Conservation (phyloP, 108 stramenopile species). For the Fragilariopsis cylindrus region DNA sequence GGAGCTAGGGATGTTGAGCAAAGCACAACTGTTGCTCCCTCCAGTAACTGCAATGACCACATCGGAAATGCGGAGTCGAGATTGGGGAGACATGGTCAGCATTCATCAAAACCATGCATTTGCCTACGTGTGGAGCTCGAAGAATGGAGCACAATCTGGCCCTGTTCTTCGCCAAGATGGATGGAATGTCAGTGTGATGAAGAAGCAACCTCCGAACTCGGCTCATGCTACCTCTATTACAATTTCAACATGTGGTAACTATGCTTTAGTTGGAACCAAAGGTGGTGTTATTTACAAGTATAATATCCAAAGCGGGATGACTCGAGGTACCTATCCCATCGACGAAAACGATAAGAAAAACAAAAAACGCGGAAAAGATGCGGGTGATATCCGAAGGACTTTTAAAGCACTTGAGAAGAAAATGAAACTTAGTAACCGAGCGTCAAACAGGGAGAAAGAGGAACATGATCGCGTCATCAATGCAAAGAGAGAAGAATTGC, state of each 20-base stretch:
- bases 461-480: conserved; percentile 50
- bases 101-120: conserved; percentile 84
- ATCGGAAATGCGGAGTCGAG: conserved; percentile 61
- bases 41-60: conserved; percentile 66
- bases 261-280: conserved; percentile 91
- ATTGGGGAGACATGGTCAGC: conserved; percentile 90
- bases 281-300: conserved; percentile 94
- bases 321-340: conserved; percentile 72
- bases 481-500: conserved; percentile 40
- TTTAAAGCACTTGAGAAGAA: conserved; percentile 73
- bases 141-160: conserved; percentile 74
- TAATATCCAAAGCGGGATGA: conserved; percentile 91
- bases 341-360: conserved; percentile 20
- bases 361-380: conserved; percentile 28
- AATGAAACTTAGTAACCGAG: conserved; percentile 64
- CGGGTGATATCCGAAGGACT: conserved; percentile 68
- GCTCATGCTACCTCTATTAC: conserved; percentile 75
- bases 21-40: conserved; percentile 68
- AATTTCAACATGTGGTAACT: conserved; percentile 87
- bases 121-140: conserved; percentile 88
- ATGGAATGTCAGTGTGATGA: conserved; percentile 88
- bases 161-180: conserved; percentile 72
- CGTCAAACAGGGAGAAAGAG: conserved; percentile 67
- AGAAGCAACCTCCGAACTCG: conserved; percentile 58
- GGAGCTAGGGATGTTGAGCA: conserved; percentile 58